These are phyloP conservation scores for Alternaria triticina DNA, from an alignment of 2,329 filamentous ascomycete genomes.

Conservation along the genomic window DNA sequence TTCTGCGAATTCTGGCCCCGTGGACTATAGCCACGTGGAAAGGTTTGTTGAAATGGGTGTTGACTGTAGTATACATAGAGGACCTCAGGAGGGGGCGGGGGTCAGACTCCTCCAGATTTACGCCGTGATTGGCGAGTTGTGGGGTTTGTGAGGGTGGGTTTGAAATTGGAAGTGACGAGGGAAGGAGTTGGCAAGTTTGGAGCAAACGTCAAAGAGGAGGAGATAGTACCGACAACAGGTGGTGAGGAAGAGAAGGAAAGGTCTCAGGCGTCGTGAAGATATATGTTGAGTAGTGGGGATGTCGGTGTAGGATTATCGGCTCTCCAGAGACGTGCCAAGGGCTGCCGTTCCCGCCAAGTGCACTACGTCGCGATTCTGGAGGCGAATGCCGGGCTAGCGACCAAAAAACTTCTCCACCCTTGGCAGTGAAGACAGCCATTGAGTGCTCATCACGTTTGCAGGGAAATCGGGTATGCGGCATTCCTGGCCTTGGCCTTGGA, in stretches of 20 bases:
- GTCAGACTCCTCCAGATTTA: conserved; percentile 36
- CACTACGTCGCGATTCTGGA: not conserved
- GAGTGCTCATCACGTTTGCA: not conserved
- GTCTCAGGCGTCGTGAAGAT: not conserved
- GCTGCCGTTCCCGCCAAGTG: conserved; percentile 1
- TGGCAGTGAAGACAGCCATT: conserved; percentile 4
- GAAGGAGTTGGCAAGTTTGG: not conserved
- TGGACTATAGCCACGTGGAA: conserved; percentile 24
- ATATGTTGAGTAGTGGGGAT: not conserved
- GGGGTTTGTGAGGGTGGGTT: not conserved
- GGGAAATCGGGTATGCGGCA: conserved; percentile 4
- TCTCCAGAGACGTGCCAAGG: conserved; percentile 5
- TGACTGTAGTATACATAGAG: conserved; percentile 28
- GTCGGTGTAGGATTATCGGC: not conserved
- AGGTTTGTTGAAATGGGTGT: conserved; percentile 25
- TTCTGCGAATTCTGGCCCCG: conserved; percentile 28
- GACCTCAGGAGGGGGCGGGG: conserved; percentile 37
- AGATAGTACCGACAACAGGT: not conserved
- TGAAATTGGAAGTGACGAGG: not conserved
- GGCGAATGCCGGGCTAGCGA: conserved; percentile 2
- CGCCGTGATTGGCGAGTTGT: conserved; percentile 34
- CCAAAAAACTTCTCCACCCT: conserved; percentile 4
- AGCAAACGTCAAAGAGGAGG: not conserved
- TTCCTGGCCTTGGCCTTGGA: conserved; percentile 3
- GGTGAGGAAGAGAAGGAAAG: not conserved